Evolutionary conservation across 2,329 filamentous ascomycete species (phyloP).

Genomic region (Fusarium paranaense): DNA sequence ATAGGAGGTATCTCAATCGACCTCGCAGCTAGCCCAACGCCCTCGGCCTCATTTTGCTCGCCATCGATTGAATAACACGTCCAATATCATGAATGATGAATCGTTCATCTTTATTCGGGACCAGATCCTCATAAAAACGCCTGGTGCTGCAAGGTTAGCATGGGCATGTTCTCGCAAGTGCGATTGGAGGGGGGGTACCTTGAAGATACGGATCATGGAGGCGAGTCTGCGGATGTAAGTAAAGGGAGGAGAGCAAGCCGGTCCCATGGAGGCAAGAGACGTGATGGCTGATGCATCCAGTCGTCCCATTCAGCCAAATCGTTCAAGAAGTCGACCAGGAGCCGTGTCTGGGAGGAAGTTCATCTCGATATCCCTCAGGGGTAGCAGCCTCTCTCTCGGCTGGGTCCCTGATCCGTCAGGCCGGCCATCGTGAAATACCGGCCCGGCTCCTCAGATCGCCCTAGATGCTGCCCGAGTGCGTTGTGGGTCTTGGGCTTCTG

Average conservation of each 20-base stretch:
- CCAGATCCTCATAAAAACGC: background rate
- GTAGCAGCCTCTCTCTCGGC: background rate
- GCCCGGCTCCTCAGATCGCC: background rate
- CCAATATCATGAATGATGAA: background rate
- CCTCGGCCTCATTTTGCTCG: background rate
- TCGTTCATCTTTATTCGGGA: background rate
- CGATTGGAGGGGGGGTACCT: background rate
- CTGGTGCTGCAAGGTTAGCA: background rate
- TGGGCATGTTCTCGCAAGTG: background rate
- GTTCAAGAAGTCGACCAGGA: background rate
- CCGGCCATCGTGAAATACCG: background rate
- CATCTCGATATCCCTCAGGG: background rate
- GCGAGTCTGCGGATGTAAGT: background rate
- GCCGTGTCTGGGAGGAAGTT: background rate
- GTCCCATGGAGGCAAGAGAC: background rate
- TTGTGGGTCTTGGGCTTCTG: background rate
- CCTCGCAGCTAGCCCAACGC: background rate
- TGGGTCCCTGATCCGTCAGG: background rate
- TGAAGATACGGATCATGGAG: background rate
- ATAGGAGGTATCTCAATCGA: background rate
- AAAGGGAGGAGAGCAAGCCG: background rate
- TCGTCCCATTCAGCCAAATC: background rate
- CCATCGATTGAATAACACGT: background rate
- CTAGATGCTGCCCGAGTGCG: background rate
- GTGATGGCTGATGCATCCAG: background rate